A percentile compares a stretch with the other conserved stretches of the same genome.
Conservation (phyloP, 2,329 filamentous ascomycete species). For the Fusarium cyanostomum region DNA sequence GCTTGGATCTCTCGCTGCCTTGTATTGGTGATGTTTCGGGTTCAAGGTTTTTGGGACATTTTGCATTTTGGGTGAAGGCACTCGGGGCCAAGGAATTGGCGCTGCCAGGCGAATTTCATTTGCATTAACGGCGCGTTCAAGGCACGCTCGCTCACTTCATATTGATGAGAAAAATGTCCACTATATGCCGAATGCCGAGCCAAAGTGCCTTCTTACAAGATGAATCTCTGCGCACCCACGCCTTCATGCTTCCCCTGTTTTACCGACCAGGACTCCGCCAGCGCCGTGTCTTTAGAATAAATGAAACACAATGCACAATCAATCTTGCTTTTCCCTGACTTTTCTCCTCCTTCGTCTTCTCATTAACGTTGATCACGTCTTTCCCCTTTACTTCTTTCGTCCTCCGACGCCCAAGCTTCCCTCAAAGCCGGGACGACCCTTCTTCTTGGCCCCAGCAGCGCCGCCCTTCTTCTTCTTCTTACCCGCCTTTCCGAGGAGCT, state of each 20-base stretch:
- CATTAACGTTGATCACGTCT: conserved; percentile 1
- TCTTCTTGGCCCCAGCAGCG: conserved; percentile 51
- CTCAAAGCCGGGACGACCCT: conserved; percentile 73
- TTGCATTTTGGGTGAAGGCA: too few relatives aligned
- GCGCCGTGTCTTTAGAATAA: conserved; percentile 38
- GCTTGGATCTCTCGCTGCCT: not conserved
- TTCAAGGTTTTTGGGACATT: not conserved
- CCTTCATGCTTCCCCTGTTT: conserved; percentile 18
- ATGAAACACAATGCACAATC: conserved; percentile 24
- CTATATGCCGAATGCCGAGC: conserved; percentile 5
- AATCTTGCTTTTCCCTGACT: conserved; percentile 18
- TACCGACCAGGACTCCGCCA: conserved; percentile 38
- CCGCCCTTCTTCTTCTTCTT: conserved; percentile 62
- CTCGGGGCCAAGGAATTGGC: not conserved
- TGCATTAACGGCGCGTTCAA: conserved; percentile 7
- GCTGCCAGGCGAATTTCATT: not conserved
- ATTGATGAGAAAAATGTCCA: conserved; percentile 19
- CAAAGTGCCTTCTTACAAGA: not conserved
- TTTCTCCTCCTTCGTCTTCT: conserved; percentile 6
- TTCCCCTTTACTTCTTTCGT: conserved; percentile 55
- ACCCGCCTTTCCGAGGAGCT: conserved; percentile 65
- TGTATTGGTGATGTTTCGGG: conserved; percentile 3
- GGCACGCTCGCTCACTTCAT: conserved; percentile 22
- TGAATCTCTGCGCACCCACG: conserved; percentile 1
- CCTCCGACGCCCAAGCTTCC: conserved; percentile 69